Percentiles rank a stretch among this genome's conserved stretches.
Conservation (phyloP, 441 rosid species). For the Eutrema salsugineum region DNA sequence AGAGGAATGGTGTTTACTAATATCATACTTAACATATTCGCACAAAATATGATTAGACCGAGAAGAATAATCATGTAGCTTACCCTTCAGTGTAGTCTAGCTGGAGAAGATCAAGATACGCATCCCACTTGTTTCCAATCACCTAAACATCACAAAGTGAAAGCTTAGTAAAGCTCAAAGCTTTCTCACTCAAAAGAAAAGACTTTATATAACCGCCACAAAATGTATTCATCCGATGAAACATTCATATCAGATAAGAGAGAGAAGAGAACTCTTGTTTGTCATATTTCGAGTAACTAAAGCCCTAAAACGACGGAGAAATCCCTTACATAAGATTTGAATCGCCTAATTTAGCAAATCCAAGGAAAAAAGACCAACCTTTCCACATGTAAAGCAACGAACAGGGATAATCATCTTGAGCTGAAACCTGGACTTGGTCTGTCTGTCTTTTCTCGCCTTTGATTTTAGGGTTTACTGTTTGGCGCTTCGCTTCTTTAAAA, state of each 20-base stretch:
- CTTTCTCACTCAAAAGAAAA: background rate
- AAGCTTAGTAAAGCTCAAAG: slow-evolving; percentile 2
- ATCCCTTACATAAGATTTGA: background rate
- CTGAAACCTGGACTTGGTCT: background rate
- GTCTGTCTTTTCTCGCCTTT: background rate
- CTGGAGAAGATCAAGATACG: slow-evolving; percentile 92
- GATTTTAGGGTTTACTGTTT: slow-evolving; percentile 18
- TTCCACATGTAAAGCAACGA: slow-evolving; percentile 94
- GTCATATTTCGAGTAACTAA: background rate
- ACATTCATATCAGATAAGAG: background rate
- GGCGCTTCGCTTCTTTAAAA: background rate
- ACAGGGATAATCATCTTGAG: slow-evolving; percentile 78
- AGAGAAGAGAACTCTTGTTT: background rate
- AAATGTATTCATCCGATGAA: background rate
- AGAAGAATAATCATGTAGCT: slow-evolving; percentile 12
- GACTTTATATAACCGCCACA: background rate
- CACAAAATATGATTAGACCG: background rate
- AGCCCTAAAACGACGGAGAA: background rate
- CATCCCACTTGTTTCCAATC: slow-evolving; percentile 94
- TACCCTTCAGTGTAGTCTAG: slow-evolving; percentile 93
- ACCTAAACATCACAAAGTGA: slow-evolving; percentile 44
- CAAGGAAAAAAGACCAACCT: slow-evolving; percentile 36
- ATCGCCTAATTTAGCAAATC: background rate
- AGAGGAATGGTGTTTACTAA: background rate
- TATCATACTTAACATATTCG: slow-evolving; percentile 3